Evolutionary conservation across 2,329 filamentous ascomycete genomes (phyloP).

Genomic region (Aspergillus hiratsukae): DNA sequence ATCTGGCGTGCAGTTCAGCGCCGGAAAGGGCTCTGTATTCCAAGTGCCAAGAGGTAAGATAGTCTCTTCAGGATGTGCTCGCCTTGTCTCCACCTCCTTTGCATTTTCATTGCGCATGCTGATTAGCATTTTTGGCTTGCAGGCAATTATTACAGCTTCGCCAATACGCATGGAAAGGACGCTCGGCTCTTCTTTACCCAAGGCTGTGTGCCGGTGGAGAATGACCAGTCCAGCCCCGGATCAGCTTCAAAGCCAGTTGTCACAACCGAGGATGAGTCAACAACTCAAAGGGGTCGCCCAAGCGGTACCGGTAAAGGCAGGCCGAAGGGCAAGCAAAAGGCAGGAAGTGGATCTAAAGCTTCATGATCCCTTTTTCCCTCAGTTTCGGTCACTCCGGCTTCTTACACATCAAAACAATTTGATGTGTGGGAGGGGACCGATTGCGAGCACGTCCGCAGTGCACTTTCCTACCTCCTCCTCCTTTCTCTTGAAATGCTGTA

Average conservation of each 20-base stretch:
- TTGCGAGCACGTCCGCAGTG: not conserved
- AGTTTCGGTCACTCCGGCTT: not conserved
- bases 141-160: constrained; percentile 94
- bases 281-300: constrained; percentile 13
- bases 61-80: not conserved
- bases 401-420: not conserved
- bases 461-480: not conserved
- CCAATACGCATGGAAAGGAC: constrained; percentile 67
- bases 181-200: constrained; percentile 90
- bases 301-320: constrained; percentile 21
- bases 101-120: not conserved
- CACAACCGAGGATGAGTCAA: constrained; percentile 18
- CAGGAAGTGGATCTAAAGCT: constrained; percentile 9
- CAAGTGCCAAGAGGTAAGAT: constrained; percentile 88
- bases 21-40: constrained; percentile 83
- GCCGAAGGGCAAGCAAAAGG: constrained; percentile 33
- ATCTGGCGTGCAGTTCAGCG: constrained; percentile 60
- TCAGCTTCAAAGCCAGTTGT: constrained; percentile 20
- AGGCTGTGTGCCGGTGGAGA: constrained; percentile 58
- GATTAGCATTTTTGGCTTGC: not conserved
- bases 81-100: not conserved
- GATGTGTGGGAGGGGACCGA: not conserved
- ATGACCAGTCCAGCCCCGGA: constrained; percentile 22
- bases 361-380: not conserved
- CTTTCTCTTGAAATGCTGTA: not conserved